Evolutionary conservation across 352 stramenopile species (phyloP).

Genomic region (Peronospora belbahrii): DNA sequence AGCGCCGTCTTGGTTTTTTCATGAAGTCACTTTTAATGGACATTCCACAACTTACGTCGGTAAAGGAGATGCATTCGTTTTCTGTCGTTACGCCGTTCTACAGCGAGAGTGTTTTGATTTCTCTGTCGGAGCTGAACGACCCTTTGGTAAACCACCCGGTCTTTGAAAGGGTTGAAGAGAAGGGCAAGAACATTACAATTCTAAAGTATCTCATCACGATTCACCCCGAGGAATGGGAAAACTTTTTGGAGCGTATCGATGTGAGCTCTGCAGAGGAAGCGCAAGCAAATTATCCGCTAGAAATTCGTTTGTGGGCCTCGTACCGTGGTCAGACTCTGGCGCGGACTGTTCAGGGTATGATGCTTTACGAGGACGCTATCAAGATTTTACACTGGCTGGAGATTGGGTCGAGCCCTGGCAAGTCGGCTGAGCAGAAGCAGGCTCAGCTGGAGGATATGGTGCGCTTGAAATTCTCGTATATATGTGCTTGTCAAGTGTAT

Average conservation of each 20-base stretch:
- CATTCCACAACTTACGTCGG: constrained; percentile 57
- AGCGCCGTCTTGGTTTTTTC: constrained; percentile 73
- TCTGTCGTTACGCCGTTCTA: constrained; percentile 78
- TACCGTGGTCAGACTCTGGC: constrained; percentile 71
- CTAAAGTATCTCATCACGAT: constrained; percentile 76
- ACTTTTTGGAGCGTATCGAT: constrained; percentile 70
- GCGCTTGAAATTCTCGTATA: constrained; percentile 76
- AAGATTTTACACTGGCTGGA: constrained; percentile 80
- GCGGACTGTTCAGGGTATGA: constrained; percentile 74
- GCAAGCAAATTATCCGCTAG: constrained; percentile 48
- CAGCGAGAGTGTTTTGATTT: constrained; percentile 61
- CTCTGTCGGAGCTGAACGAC: constrained; percentile 54
- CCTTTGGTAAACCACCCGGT: constrained; percentile 64
- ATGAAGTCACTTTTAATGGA: constrained; percentile 78
- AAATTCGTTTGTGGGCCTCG: constrained; percentile 71
- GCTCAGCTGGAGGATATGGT: constrained; percentile 75
- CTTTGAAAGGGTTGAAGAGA: constrained; percentile 66
- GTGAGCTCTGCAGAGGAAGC: constrained; percentile 58
- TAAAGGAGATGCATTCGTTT: constrained; percentile 81
- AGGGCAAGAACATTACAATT: constrained; percentile 76
- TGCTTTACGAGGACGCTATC: constrained; percentile 77
- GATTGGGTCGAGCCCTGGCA: constrained; percentile 58
- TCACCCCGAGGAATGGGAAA: constrained; percentile 70
- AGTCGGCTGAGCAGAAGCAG: constrained; percentile 65
- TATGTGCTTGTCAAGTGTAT: constrained; percentile 80